Percentiles rank a stretch among this genome's conserved stretches.
phyloP scores from a whole-genome alignment of 2,329 filamentous ascomycete genomes.

The Colletotrichum destructivum region DNA sequence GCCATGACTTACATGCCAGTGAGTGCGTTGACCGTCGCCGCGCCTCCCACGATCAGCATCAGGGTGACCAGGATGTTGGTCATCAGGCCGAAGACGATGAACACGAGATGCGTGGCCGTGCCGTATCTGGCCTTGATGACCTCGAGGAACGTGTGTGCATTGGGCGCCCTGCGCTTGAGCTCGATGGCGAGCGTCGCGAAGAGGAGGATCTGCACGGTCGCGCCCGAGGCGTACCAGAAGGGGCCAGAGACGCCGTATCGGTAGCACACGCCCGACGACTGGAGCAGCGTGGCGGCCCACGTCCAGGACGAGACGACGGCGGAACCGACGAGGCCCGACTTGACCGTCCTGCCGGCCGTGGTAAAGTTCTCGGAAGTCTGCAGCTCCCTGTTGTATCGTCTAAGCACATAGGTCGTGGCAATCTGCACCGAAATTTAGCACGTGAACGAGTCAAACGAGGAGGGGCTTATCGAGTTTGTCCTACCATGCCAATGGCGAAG shows the following conservation, averaged over 20 bases:
- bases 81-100: constrained; percentile 81
- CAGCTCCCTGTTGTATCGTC: constrained; percentile 74
- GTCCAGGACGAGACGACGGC: constrained; percentile 90
- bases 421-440: constrained; percentile 56
- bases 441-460: neutral
- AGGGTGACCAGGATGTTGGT: constrained; percentile 82
- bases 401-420: constrained; percentile 78
- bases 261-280: constrained; percentile 82
- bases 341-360: constrained; percentile 84
- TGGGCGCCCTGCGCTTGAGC: constrained; percentile 83
- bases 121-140: constrained; percentile 83
- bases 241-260: constrained; percentile 73
- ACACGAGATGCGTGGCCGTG: constrained; percentile 75
- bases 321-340: constrained; percentile 84
- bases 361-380: constrained; percentile 92
- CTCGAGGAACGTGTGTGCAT: constrained; percentile 83
- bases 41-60: constrained; percentile 86
- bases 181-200: constrained; percentile 90
- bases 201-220: constrained; percentile 84
- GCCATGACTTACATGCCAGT: constrained; percentile 50
- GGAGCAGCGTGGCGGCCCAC: constrained; percentile 83
- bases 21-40: constrained; percentile 72
- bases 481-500: constrained; percentile 80
- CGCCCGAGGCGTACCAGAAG: constrained; percentile 70
- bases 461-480: neutral